These are phyloP conservation scores for Setaria viridis DNA, from an alignment of 202 grass and related monocot species.

Conservation along the genomic window DNA sequence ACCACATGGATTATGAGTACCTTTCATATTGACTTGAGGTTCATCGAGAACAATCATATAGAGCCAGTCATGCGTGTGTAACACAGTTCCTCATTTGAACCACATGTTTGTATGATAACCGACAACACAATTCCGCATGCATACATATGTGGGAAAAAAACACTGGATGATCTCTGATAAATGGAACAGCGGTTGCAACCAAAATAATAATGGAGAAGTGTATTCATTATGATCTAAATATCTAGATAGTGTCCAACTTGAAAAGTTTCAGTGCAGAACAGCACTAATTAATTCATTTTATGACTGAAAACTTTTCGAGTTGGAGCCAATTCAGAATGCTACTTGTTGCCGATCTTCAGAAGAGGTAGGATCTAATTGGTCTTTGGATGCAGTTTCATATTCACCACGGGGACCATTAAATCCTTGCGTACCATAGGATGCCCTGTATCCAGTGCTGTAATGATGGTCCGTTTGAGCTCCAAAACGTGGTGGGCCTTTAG, in stretches of 20 bases:
- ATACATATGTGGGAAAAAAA: neutral
- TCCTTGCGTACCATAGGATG: conserved; percentile 33
- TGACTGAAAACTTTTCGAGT: neutral
- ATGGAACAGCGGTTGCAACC: neutral
- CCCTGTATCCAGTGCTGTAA: conserved; percentile 4
- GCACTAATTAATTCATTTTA: neutral
- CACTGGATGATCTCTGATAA: neutral
- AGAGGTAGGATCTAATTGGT: neutral
- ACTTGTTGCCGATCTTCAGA: conserved; percentile 28
- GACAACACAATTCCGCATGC: neutral
- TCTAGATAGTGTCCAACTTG: neutral
- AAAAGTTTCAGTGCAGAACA: neutral
- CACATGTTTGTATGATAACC: neutral
- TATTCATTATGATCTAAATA: neutral
- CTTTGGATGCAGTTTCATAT: conserved; percentile 22
- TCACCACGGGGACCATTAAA: conserved; percentile 36
- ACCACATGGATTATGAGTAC: too few relatives aligned
- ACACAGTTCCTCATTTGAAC: neutral
- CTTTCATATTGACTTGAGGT: too few relatives aligned
- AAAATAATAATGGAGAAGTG: neutral
- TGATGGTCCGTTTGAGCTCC: conserved; percentile 15
- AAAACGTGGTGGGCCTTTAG: conserved; percentile 20
- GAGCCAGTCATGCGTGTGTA: too few relatives aligned
- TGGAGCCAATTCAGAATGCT: conserved; percentile 17
- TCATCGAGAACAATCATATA: too few relatives aligned